These are phyloP conservation scores for Globisporangium viniferum DNA, from an alignment of 352 stramenopile species.

Conservation along the genomic window DNA sequence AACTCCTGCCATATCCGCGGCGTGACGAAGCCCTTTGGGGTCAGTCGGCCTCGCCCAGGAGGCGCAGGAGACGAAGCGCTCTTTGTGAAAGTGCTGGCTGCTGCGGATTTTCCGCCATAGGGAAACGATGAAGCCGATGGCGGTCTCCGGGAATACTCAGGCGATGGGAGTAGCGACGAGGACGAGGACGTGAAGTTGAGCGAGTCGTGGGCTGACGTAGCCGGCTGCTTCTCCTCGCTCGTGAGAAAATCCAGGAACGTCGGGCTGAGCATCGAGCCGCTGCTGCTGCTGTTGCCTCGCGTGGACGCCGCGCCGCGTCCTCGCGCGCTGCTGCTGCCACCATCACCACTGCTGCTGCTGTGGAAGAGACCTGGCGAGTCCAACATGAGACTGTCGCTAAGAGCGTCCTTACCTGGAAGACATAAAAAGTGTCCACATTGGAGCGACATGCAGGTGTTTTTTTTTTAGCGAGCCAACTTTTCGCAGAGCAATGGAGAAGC, in stretches of 20 bases:
- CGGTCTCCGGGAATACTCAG: slow-evolving; percentile 9
- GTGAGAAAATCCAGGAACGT: slow-evolving; percentile 77
- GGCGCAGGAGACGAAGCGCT: slow-evolving; percentile 17
- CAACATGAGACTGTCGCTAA: slow-evolving; percentile 2
- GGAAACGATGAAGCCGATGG: not conserved
- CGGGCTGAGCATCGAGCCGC: slow-evolving; percentile 57
- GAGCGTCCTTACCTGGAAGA: not conserved
- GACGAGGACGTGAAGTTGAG: not conserved
- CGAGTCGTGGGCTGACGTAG: not conserved
- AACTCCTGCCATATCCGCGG: slow-evolving; percentile 71
- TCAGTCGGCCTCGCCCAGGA: slow-evolving; percentile 19
- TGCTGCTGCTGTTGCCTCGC: slow-evolving; percentile 22
- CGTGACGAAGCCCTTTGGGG: slow-evolving; percentile 20
- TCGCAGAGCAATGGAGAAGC: not conserved
- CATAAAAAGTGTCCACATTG: not conserved
- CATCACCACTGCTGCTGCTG: not conserved
- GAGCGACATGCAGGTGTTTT: not conserved
- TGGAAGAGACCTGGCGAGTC: slow-evolving; percentile 25
- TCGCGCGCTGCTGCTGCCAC: not conserved
- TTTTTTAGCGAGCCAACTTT: slow-evolving; percentile 1
- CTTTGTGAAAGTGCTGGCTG: not conserved
- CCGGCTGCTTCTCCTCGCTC: slow-evolving; percentile 53
- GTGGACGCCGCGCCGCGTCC: not conserved
- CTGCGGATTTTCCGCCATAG: slow-evolving; percentile 17
- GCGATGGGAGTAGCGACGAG: slow-evolving; percentile 6